Percentiles rank a stretch among this genome's conserved stretches.
phyloP scores from a whole-genome alignment of 768 basidiomycete genomes.

The Filobasidium floriforme region DNA sequence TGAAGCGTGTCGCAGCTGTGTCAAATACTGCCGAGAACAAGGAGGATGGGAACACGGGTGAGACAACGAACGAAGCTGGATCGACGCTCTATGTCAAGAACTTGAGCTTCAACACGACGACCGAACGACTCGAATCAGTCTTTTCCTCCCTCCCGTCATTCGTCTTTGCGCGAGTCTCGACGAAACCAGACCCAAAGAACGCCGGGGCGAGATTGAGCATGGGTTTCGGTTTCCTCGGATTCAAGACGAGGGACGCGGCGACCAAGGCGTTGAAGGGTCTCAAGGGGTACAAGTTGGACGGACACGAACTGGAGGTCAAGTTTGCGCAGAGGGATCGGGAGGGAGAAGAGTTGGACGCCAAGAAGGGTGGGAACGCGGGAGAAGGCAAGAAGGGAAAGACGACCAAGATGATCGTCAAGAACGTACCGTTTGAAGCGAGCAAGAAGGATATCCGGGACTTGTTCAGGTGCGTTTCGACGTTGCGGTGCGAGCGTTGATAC shows the following conservation, averaged over 20 bases:
- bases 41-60: slow-evolving; percentile 30
- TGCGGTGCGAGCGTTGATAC: too few relatives aligned
- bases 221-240: slow-evolving; percentile 96
- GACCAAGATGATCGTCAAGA: slow-evolving; percentile 97
- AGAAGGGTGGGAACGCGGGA: slow-evolving; percentile 46
- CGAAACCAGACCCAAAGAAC: slow-evolving; percentile 75
- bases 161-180: slow-evolving; percentile 80
- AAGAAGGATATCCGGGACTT: slow-evolving; percentile 85
- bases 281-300: slow-evolving; percentile 76
- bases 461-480: slow-evolving; percentile 61
- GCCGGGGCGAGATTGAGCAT: slow-evolving; percentile 66
- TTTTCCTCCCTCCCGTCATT: slow-evolving; percentile 72
- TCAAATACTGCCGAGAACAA: slow-evolving; percentile 12
- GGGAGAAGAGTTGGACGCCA: slow-evolving; percentile 49
- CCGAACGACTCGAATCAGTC: slow-evolving; percentile 60
- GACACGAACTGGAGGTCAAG: slow-evolving; percentile 71
- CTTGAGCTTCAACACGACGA: slow-evolving; percentile 80
- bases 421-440: slow-evolving; percentile 91
- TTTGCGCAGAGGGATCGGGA: slow-evolving; percentile 75
- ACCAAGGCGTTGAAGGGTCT: slow-evolving; percentile 66
- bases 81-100: slow-evolving; percentile 93
- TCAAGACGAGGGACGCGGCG: slow-evolving; percentile 66
- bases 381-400: slow-evolving; percentile 55
- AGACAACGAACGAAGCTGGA: slow-evolving; percentile 49
- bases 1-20: slow-evolving; percentile 45